Percentiles rank a stretch among this genome's conserved stretches.
Conservation (phyloP, 192 early-diverging fungal species). For the Dimargaris xerosporica region DNA sequence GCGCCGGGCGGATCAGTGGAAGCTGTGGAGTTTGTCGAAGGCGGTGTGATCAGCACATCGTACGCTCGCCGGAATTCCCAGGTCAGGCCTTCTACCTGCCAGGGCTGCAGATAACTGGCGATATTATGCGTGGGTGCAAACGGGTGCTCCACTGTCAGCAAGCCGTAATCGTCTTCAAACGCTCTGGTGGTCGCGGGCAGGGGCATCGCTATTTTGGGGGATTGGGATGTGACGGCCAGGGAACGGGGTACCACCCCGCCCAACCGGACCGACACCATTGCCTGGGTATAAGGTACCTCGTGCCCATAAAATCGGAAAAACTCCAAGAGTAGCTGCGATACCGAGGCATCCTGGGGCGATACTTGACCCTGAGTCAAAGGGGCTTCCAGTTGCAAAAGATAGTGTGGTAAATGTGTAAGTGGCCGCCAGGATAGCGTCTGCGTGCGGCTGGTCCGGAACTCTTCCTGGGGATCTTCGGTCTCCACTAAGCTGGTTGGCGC, state of each 20-base stretch:
- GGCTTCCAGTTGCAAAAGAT: neutral
- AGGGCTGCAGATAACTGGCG: neutral
- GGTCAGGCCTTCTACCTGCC: neutral
- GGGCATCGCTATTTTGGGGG: neutral
- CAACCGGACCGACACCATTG: slow-evolving; percentile 9
- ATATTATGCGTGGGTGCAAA: neutral
- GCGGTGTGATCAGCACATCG: neutral
- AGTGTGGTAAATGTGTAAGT: neutral
- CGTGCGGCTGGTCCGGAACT: neutral
- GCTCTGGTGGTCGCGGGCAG: neutral
- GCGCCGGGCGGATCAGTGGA: neutral
- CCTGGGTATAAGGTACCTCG: slow-evolving; percentile 8
- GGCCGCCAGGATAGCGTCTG: neutral
- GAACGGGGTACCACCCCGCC: neutral
- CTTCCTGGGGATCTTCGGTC: neutral
- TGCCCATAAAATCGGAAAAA: slow-evolving; percentile 10
- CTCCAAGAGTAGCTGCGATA: neutral
- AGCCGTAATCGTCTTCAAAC: neutral
- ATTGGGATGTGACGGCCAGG: neutral
- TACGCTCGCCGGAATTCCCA: slow-evolving; percentile 6
- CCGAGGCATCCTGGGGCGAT: no score
- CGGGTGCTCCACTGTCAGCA: slow-evolving; percentile 4
- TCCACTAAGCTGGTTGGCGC: neutral
- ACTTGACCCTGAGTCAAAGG: neutral
- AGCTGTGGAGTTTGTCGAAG: neutral